Evolutionary conservation across 495 filamentous ascomycete genomes (phyloP), one percentile per base, ranked within the genome.

Genomic region (Patellaria atrata): DNA sequence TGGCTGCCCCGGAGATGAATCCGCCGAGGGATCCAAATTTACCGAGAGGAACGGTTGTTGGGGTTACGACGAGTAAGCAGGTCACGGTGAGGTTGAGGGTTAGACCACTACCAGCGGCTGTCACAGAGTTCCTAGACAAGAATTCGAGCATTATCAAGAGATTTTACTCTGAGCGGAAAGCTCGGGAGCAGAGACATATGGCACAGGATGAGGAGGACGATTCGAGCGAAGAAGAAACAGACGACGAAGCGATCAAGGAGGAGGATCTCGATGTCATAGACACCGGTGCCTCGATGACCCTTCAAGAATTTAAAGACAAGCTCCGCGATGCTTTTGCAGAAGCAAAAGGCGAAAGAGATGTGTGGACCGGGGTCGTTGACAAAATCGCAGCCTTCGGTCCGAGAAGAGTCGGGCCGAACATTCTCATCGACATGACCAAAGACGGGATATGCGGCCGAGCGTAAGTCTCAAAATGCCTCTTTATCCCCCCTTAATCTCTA

Each of bases 331-430:
- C 68, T 1, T 77, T 94, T 43, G 64, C 66, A 5, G 75, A 77
- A 39, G 61, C 66, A 10, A 69, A 65, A 40, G 70, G 62, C 15
- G 70, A 80, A 33, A 70, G 71, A 21, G 82, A 89, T 5, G 55
- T 71, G 8, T 94, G 87, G 85, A 70, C 67, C 38, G 68, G 71
- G 30, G 64, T 80, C 5, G 70, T 92, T 19, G 78, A 91, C 40
- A 72, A 75, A 47, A 85, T 96, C 44, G 73, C 72, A 14, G 78
- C 85, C 0, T 99, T 99, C 58, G 89, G 91, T 0, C 89, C 89
- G 3, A 61, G 75, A 34, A 62, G 91, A 49, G 71, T 71, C 12
- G 91, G 89, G 0, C 82, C 89, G 4, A 99, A 96, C 51, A 54
- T 99, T 11, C 64, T 99, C 1, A 73, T 99, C 35, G 89, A 96